These are phyloP conservation scores for Aspergillus floridensis DNA, from an alignment of 2,329 filamentous ascomycete genomes.

Conservation along the genomic window DNA sequence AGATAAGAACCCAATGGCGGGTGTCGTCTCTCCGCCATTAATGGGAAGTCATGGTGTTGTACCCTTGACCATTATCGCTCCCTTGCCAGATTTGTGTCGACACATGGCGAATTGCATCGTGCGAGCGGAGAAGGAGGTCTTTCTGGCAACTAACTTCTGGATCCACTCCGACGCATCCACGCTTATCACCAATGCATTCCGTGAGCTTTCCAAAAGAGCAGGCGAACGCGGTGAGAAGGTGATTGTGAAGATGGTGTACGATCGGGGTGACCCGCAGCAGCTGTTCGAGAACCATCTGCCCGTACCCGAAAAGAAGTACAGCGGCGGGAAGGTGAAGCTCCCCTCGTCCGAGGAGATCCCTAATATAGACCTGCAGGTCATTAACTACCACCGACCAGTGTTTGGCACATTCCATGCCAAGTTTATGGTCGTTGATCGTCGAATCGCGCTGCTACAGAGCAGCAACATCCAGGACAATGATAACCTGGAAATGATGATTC, in stretches of 20 bases:
- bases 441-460: conserved; percentile 68
- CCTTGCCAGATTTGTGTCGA: conserved; percentile 67
- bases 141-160: conserved; percentile 76
- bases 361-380: conserved; percentile 67
- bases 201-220: conserved; percentile 66
- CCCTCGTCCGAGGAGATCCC: conserved; percentile 66
- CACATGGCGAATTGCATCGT: conserved; percentile 76
- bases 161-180: conserved; percentile 65
- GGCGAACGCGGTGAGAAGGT: conserved; percentile 57
- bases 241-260: conserved; percentile 73
- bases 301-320: conserved; percentile 59
- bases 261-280: conserved; percentile 66
- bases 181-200: conserved; percentile 66
- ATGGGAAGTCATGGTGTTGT: conserved; percentile 62
- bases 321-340: conserved; percentile 57
- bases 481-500: conserved; percentile 77
- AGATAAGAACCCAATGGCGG: conserved; percentile 41
- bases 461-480: conserved; percentile 77
- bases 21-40: conserved; percentile 57
- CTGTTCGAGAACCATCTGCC: conserved; percentile 62
- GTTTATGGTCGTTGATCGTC: conserved; percentile 72
- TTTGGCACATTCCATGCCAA: conserved; percentile 76
- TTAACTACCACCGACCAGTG: conserved; percentile 68
- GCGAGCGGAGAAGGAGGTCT: conserved; percentile 68
- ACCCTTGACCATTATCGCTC: conserved; percentile 67